These are phyloP conservation scores for Apiotrichum domesticum DNA, from an alignment of 1,284 basidiomycete genomes.

Conservation along the genomic window DNA sequence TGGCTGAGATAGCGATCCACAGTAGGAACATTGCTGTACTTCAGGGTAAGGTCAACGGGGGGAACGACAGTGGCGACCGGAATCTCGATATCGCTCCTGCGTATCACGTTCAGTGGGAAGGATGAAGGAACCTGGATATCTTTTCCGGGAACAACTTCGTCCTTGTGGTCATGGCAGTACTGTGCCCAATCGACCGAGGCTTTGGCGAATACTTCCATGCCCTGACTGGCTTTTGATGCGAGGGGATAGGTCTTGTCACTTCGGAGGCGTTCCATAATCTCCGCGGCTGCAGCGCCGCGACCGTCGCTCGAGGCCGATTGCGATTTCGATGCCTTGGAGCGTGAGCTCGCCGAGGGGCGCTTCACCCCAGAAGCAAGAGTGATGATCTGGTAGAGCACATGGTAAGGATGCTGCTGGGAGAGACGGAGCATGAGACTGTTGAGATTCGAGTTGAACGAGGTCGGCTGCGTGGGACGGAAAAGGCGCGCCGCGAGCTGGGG, in stretches of 20 bases:
- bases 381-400: slow-evolving; percentile 84
- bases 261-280: slow-evolving; percentile 64
- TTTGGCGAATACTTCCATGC: slow-evolving; percentile 63
- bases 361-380: slow-evolving; percentile 49
- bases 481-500: slow-evolving; percentile 89
- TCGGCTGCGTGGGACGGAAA: slow-evolving; percentile 48
- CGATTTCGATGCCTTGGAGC: not conserved
- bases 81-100: slow-evolving; percentile 51
- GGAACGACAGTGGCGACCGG: slow-evolving; percentile 73
- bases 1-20: slow-evolving; percentile 58
- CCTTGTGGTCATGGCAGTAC: slow-evolving; percentile 17
- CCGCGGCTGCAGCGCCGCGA: slow-evolving; percentile 61
- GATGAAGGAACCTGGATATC: slow-evolving; percentile 1
- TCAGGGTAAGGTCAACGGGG: slow-evolving; percentile 63
- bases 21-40: slow-evolving; percentile 63
- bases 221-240: slow-evolving; percentile 44
- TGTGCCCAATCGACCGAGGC: slow-evolving; percentile 68
- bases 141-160: not conserved
- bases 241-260: slow-evolving; percentile 67
- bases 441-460: slow-evolving; percentile 59
- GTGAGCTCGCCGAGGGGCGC: not conserved
- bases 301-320: slow-evolving; percentile 35
- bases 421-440: slow-evolving; percentile 65
- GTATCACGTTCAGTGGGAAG: slow-evolving; percentile 10
- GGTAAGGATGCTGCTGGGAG: slow-evolving; percentile 87